Evolutionary conservation across 23 red algal species (phyloP).

Genomic region (Gracilaria gracilis): DNA sequence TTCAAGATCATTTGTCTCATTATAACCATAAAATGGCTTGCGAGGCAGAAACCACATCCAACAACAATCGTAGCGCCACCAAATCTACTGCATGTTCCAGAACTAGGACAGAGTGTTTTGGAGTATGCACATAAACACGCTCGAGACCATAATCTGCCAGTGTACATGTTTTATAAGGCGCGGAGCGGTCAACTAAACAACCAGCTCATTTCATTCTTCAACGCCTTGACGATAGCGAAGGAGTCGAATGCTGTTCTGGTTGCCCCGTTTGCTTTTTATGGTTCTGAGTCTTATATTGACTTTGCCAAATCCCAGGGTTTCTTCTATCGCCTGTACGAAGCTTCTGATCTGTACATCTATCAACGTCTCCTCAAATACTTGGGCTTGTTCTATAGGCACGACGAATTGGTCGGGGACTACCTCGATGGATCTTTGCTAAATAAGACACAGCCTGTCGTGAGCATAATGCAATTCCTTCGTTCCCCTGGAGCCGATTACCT

Average conservation of each 20-base stretch:
- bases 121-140: conserved; percentile 39
- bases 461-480: conserved; percentile 38
- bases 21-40: background rate
- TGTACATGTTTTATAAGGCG: conserved; percentile 56
- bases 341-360: conserved; percentile 52
- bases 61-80: conserved; percentile 24
- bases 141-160: conserved; percentile 28
- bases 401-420: conserved; percentile 46
- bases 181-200: conserved; percentile 56
- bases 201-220: conserved; percentile 45
- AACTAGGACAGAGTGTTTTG: conserved; percentile 19
- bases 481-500: conserved; percentile 30
- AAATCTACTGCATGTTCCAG: conserved; percentile 8
- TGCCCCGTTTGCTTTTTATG: conserved; percentile 43
- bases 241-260: conserved; percentile 38
- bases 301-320: conserved; percentile 14
- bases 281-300: conserved; percentile 40
- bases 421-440: conserved; percentile 38
- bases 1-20: background rate
- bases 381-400: conserved; percentile 37
- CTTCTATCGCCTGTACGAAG: conserved; percentile 13
- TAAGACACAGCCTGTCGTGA: conserved; percentile 34
- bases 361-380: conserved; percentile 10
- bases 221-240: conserved; percentile 51
- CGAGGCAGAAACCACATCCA: conserved; percentile 8